Percentiles rank a stretch among this genome's conserved stretches.
Evolutionary conservation across 768 basidiomycete species (phyloP).

Genomic region (Chiua virens): DNA sequence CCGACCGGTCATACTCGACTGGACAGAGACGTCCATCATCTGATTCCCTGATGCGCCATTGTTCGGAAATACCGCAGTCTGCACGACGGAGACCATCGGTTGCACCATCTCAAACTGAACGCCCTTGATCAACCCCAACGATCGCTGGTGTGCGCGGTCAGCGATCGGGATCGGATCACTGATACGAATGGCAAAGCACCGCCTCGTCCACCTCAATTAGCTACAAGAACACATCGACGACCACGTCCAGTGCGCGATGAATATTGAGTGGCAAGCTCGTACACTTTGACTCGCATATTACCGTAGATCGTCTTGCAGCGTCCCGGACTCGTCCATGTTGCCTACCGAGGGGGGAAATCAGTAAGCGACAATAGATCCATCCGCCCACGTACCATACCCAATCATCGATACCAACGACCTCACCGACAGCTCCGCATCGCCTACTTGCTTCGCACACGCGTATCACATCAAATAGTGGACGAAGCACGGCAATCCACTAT

Average conservation of each 20-base stretch:
- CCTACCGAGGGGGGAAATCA: too few species aligned
- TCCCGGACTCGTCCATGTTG: too few species aligned
- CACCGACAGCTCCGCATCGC: too few species aligned
- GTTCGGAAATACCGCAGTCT: too few species aligned
- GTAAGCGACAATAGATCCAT: neutral
- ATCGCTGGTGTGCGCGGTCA: slow-evolving; percentile 46
- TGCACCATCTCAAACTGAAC: slow-evolving; percentile 58
- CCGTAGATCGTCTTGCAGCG: slow-evolving; percentile 70
- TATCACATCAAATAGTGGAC: slow-evolving; percentile 81
- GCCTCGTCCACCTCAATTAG: slow-evolving; percentile 75
- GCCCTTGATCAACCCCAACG: slow-evolving; percentile 72
- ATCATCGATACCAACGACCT: slow-evolving; percentile 82
- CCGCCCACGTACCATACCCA: slow-evolving; percentile 25
- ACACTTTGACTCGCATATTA: slow-evolving; percentile 28
- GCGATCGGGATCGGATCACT: neutral
- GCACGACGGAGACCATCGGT: too few species aligned
- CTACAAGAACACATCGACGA: slow-evolving; percentile 75
- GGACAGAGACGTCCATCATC: slow-evolving; percentile 78
- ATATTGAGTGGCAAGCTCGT: neutral
- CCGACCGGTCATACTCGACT: slow-evolving; percentile 44
- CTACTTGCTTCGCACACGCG: too few species aligned
- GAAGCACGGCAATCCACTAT: slow-evolving; percentile 65
- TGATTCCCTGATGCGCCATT: too few species aligned
- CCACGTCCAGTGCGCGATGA: slow-evolving; percentile 57
- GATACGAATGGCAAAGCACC: too few species aligned